These are phyloP conservation scores for Entophlyctis luteolus DNA, from an alignment of 192 early-diverging fungal genomes.

Conservation along the genomic window DNA sequence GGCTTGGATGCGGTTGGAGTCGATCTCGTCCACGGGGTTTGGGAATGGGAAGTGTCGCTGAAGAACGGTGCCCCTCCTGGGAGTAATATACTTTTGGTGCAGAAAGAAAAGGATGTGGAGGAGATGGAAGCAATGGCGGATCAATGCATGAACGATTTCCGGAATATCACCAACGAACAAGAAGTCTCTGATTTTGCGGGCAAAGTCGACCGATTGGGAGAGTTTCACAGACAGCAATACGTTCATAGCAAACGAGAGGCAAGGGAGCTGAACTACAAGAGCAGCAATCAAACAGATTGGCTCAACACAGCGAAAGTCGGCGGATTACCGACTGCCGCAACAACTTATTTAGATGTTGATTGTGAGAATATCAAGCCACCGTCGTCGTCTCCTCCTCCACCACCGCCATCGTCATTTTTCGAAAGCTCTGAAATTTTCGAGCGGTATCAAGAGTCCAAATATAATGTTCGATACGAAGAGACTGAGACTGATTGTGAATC, in stretches of 20 bases:
- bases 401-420: neutral
- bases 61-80: too few species aligned
- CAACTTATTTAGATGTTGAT: too few species aligned
- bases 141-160: neutral
- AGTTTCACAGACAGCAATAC: constrained; percentile 6
- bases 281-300: neutral
- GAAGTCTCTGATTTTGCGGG: neutral
- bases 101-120: neutral
- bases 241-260: neutral
- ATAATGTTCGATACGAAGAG: neutral
- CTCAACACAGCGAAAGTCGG: neutral
- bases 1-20: too few species aligned
- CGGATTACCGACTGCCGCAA: neutral
- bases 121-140: constrained; percentile 5
- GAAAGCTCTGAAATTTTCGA: neutral
- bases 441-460: neutral
- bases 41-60: too few species aligned
- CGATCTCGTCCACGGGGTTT: too few species aligned
- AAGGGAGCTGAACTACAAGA: neutral
- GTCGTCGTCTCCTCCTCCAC: neutral
- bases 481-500: neutral
- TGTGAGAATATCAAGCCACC: neutral
- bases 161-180: neutral
- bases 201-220: neutral
- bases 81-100: too few species aligned